Conservation (phyloP, 2,329 filamentous ascomycete species). For the Stachybotrys chlorohalonatus region DNA sequence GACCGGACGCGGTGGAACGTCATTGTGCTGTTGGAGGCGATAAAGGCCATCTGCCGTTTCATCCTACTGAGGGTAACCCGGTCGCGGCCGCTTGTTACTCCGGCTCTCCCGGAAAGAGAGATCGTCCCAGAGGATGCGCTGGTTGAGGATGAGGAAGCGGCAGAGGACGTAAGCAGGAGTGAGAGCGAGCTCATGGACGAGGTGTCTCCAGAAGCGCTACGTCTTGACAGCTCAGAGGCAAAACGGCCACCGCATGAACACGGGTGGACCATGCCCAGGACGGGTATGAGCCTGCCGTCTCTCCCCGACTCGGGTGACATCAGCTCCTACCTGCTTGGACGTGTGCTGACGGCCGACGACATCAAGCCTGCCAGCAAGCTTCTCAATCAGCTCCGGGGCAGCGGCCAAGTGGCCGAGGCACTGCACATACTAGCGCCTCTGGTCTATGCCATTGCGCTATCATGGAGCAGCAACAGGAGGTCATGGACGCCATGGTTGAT, state of each 20-base stretch:
- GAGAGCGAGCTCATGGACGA: constrained; percentile 35
- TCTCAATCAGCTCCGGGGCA: constrained; percentile 71
- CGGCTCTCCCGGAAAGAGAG: constrained; percentile 79
- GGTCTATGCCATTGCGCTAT: constrained; percentile 74
- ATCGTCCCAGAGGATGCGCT: constrained; percentile 52
- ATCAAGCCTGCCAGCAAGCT: constrained; percentile 86
- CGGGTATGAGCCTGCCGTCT: constrained; percentile 73
- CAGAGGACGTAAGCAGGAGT: constrained; percentile 28
- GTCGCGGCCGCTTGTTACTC: constrained; percentile 71
- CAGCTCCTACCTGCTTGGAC: constrained; percentile 75
- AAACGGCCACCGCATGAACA: constrained; percentile 32
- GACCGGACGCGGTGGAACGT: constrained; percentile 77
- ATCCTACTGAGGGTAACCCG: constrained; percentile 76
- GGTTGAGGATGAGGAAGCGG: constrained; percentile 30
- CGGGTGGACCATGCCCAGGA: constrained; percentile 91
- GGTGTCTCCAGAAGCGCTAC: constrained; percentile 20
- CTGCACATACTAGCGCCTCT: constrained; percentile 86
- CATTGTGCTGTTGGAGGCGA: constrained; percentile 71
- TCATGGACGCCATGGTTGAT: constrained; percentile 90
- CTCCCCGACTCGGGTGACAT: constrained; percentile 77
- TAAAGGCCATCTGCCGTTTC: constrained; percentile 79
- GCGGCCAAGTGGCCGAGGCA: constrained; percentile 71
- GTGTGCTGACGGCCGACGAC: constrained; percentile 90
- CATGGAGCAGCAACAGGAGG: constrained; percentile 61
- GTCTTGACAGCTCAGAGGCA: constrained; percentile 7